phyloP scores from a whole-genome alignment of 805 yeast species.

The Cyberlindnera sargentensis region DNA sequence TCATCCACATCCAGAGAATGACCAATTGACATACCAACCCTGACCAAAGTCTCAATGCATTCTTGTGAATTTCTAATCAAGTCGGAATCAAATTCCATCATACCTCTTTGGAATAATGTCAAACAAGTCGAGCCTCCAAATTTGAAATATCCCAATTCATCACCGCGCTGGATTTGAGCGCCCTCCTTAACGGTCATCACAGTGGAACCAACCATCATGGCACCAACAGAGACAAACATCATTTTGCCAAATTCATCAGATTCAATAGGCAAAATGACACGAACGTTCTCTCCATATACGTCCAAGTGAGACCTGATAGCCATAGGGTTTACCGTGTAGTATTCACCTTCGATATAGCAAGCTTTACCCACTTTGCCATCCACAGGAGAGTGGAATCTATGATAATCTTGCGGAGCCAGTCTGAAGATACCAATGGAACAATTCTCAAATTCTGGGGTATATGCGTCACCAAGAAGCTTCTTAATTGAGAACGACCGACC shows the following conservation, averaged over 20 bases:
- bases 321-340: conserved; percentile 97
- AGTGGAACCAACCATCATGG: conserved; percentile 98
- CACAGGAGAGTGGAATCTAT: conserved; percentile 86
- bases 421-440: conserved; percentile 69
- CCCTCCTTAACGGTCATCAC: conserved; percentile 62
- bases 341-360: conserved; percentile 73
- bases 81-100: conserved; percentile 65
- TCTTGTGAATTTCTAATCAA: conserved; percentile 57
- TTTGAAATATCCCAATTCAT: conserved; percentile 89
- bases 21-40: conserved; percentile 91
- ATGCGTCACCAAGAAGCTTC: conserved; percentile 44
- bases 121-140: conserved; percentile 93
- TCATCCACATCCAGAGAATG: conserved; percentile 51
- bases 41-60: conserved; percentile 72
- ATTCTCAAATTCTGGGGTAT: conserved; percentile 35
- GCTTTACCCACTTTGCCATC: conserved; percentile 66
- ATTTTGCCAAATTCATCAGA: conserved; percentile 74
- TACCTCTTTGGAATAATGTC: conserved; percentile 47
- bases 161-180: conserved; percentile 53
- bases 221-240: conserved; percentile 80
- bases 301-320: conserved; percentile 84
- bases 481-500: conserved; percentile 67
- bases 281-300: conserved; percentile 86
- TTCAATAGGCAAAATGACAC: conserved; percentile 71
- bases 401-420: conserved; percentile 96